Percentiles rank a stretch among this genome's conserved stretches.
These are phyloP conservation scores for Actinomortierella wolfii DNA, from an alignment of 371 early-diverging fungal species.

Conservation along the genomic window DNA sequence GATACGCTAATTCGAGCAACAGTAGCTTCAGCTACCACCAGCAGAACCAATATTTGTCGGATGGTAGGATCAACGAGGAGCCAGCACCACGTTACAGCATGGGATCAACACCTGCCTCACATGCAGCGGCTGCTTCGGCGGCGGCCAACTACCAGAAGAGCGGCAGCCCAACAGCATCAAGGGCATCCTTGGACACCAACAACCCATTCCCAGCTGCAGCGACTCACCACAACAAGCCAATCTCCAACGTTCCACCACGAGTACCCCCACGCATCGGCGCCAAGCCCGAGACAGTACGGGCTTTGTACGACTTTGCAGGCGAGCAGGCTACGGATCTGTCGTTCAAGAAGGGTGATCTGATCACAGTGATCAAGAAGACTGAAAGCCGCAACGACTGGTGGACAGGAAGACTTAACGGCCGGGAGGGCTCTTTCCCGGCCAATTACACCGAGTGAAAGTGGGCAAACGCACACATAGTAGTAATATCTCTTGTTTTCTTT, in stretches of 20 bases:
- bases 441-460: slow-evolving; percentile 59
- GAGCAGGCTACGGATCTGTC: slow-evolving; percentile 73
- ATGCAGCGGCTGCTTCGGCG: neutral
- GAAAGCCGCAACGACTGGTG: slow-evolving; percentile 82
- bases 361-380: slow-evolving; percentile 66
- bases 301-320: slow-evolving; percentile 74
- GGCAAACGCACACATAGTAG: neutral
- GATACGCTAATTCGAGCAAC: slow-evolving; percentile 8
- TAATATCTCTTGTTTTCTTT: too few relatives aligned
- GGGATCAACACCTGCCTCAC: too few relatives aligned
- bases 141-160: neutral
- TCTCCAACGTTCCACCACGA: slow-evolving; percentile 13
- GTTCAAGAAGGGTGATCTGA: slow-evolving; percentile 76
- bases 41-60: slow-evolving; percentile 1
- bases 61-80: too few relatives aligned
- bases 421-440: slow-evolving; percentile 79
- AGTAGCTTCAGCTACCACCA: slow-evolving; percentile 7
- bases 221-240: slow-evolving; percentile 46
- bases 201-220: slow-evolving; percentile 13
- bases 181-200: slow-evolving; percentile 29
- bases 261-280: slow-evolving; percentile 48
- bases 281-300: slow-evolving; percentile 57
- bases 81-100: too few relatives aligned
- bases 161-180: neutral
- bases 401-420: slow-evolving; percentile 69